Conservation (phyloP, 768 basidiomycete genomes). For the Lanmaoa pseudosensibilis region DNA sequence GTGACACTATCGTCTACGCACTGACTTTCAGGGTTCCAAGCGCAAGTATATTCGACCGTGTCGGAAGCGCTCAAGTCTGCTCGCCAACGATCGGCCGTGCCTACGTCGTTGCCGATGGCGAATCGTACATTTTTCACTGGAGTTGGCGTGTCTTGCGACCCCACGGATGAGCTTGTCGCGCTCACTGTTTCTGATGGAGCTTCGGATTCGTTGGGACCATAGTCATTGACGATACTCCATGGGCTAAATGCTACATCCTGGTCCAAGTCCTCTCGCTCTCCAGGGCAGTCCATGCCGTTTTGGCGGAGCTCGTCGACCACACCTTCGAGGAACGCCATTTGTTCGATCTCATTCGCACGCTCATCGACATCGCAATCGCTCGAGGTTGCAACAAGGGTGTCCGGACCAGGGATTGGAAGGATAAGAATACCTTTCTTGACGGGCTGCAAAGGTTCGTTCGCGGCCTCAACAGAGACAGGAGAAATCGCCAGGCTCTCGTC, state of each 20-base stretch:
- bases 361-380: background rate
- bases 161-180: background rate
- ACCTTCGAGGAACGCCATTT: background rate
- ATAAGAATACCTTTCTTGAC: background rate
- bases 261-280: background rate
- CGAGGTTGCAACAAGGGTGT: background rate
- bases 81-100: background rate
- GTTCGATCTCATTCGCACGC: background rate
- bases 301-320: background rate
- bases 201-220: background rate
- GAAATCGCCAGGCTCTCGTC: background rate
- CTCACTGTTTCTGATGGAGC: background rate
- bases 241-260: background rate
- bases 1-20: background rate
- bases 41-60: background rate
- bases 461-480: background rate
- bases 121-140: background rate
- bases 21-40: background rate
- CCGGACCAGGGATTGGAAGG: background rate
- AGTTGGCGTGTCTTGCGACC: background rate
- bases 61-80: background rate
- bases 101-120: background rate
- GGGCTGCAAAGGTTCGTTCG: background rate
- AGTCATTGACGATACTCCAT: background rate
- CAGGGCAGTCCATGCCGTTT: background rate